Conservation (phyloP, 371 early-diverging fungal genomes). For the Mucor velutinosus region DNA sequence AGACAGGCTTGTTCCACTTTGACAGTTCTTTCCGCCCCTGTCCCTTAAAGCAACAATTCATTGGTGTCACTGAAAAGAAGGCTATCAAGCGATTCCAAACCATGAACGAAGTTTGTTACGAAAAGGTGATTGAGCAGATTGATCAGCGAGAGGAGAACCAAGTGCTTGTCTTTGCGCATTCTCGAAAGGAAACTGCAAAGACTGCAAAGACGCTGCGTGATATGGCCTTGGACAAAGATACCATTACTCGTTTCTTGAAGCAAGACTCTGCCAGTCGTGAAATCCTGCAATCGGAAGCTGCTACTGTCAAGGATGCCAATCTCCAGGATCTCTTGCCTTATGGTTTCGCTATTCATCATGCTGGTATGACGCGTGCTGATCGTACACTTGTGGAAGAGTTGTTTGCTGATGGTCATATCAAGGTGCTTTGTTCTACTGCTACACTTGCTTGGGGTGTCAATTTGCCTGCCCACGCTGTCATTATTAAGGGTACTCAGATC, state of each 20-base stretch:
- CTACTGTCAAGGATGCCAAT: slow-evolving; percentile 77
- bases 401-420: slow-evolving; percentile 91
- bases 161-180: slow-evolving; percentile 97
- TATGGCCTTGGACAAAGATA: slow-evolving; percentile 87
- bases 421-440: slow-evolving; percentile 97
- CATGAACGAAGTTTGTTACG: slow-evolving; percentile 96
- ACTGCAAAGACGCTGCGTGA: slow-evolving; percentile 92
- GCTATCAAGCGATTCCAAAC: slow-evolving; percentile 91
- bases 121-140: slow-evolving; percentile 90
- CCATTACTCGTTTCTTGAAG: slow-evolving; percentile 76
- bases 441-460: slow-evolving; percentile 99
- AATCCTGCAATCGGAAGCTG: slow-evolving; percentile 83
- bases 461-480: slow-evolving; percentile 98
- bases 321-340: slow-evolving; percentile 90
- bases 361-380: slow-evolving; percentile 96
- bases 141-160: slow-evolving; percentile 80
- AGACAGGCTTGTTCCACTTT: slow-evolving; percentile 91
- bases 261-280: slow-evolving; percentile 83
- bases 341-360: slow-evolving; percentile 99
- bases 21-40: slow-evolving; percentile 93
- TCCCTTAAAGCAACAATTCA: slow-evolving; percentile 94
- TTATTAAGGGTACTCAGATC: slow-evolving; percentile 99
- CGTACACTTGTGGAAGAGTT: slow-evolving; percentile 94
- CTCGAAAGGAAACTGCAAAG: slow-evolving; percentile 96
- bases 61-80: slow-evolving; percentile 96